Evolutionary conservation across 1,284 basidiomycete genomes (phyloP).

Genomic region (Waitea zeae): DNA sequence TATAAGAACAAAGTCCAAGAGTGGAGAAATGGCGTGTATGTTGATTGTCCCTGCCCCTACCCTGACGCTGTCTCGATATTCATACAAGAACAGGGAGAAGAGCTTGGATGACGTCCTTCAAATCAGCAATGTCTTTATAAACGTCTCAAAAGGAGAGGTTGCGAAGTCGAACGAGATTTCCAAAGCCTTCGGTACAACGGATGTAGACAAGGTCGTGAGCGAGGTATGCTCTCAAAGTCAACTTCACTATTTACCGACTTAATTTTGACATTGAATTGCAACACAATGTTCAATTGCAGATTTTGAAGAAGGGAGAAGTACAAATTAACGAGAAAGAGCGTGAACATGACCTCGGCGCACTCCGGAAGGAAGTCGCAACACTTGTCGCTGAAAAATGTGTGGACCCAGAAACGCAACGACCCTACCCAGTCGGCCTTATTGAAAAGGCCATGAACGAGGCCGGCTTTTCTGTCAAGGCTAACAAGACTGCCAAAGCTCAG

Average conservation of each 20-base stretch:
- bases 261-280: neutral
- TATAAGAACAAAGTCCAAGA: constrained; percentile 99
- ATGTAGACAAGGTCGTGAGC: constrained; percentile 60
- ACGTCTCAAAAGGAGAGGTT: constrained; percentile 92
- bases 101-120: constrained; percentile 94
- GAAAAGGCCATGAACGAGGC: constrained; percentile 97
- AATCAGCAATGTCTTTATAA: constrained; percentile 90
- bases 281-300: too few relatives aligned
- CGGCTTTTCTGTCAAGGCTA: constrained; percentile 78
- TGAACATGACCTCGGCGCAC: constrained; percentile 69
- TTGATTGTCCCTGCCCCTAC: constrained; percentile 8
- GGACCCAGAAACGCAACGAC: constrained; percentile 77
- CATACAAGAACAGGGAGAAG: constrained; percentile 53
- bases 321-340: constrained; percentile 97
- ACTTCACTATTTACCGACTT: neutral
- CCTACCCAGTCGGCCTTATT: constrained; percentile 91
- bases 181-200: constrained; percentile 78
- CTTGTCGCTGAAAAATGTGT: constrained; percentile 92
- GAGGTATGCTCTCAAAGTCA: constrained; percentile 32
- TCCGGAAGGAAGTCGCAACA: constrained; percentile 88
- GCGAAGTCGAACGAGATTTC: constrained; percentile 81
- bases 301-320: constrained; percentile 89
- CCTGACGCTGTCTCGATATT: neutral
- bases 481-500: constrained; percentile 88
- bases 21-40: constrained; percentile 82